These are phyloP conservation scores for Dictyostelium brefeldianum DNA, from an alignment of 78 protist species.

Conservation along the genomic window DNA sequence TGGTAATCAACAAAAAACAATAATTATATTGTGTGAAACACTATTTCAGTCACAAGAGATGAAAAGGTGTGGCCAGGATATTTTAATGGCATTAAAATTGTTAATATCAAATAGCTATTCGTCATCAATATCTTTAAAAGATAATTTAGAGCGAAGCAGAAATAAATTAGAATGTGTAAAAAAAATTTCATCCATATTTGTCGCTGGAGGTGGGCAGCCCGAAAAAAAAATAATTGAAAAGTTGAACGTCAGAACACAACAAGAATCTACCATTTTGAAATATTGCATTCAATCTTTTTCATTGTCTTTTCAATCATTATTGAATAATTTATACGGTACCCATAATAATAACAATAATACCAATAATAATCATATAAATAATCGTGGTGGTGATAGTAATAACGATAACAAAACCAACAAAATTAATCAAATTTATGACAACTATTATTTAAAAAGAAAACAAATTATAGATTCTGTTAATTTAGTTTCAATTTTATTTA, in stretches of 20 bases:
- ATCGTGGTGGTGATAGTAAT: too few species aligned
- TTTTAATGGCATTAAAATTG: not conserved
- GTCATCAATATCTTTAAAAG: too few species aligned
- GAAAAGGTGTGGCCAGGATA: not conserved
- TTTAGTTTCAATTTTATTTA: not conserved
- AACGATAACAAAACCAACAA: not conserved
- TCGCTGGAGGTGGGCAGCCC: not conserved
- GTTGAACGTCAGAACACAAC: not conserved
- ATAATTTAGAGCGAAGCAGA: not conserved
- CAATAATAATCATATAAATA: too few species aligned
- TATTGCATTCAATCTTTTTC: not conserved
- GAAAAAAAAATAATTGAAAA: not conserved
- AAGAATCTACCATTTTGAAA: conserved; percentile 3
- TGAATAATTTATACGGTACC: not conserved
- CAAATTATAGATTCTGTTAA: conserved; percentile 1
- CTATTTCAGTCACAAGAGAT: not conserved
- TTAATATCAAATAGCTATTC: not conserved
- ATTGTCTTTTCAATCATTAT: not conserved
- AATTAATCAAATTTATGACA: not conserved
- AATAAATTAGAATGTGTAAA: not conserved
- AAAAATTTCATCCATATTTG: not conserved
- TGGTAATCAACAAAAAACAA: not conserved
- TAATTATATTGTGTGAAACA: not conserved
- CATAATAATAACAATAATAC: too few species aligned
- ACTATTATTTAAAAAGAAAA: conserved; percentile 16